Conservation (phyloP, 768 basidiomycete species). For the Hericium coralloides region DNA sequence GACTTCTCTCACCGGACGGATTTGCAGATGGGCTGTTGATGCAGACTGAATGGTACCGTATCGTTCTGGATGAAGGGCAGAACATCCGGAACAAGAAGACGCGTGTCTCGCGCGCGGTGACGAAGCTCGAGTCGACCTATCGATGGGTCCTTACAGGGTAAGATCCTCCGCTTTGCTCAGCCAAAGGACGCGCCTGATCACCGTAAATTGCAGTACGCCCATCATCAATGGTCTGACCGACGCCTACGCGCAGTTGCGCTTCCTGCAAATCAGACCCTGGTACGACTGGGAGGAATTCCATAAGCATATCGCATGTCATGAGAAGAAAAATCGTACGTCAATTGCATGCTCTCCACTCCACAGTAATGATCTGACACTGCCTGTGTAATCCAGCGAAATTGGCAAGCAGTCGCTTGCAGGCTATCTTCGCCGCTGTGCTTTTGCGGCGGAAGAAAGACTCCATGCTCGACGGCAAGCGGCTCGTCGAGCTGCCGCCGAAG, state of each 20-base stretch:
- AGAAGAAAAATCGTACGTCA: constrained; percentile 44
- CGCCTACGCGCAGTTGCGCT: constrained; percentile 36
- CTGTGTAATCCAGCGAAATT: constrained; percentile 30
- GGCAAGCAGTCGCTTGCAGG: constrained; percentile 51
- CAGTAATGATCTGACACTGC: constrained; percentile 7
- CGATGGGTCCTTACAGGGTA: constrained; percentile 66
- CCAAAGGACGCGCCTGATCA: not conserved
- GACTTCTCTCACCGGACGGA: not conserved
- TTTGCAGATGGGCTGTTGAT: not conserved
- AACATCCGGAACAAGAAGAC: constrained; percentile 27
- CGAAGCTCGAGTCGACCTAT: constrained; percentile 40
- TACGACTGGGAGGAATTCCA: constrained; percentile 35
- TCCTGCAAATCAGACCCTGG: constrained; percentile 30
- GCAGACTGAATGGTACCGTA: constrained; percentile 35
- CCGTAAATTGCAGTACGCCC: constrained; percentile 35
- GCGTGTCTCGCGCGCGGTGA: constrained; percentile 42
- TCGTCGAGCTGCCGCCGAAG: constrained; percentile 60
- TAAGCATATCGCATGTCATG: constrained; percentile 19
- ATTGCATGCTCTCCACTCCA: not conserved
- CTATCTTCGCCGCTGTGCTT: constrained; percentile 42
- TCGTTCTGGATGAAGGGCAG: constrained; percentile 52
- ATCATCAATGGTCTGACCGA: constrained; percentile 57
- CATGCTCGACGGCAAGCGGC: constrained; percentile 52
- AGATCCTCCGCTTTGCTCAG: constrained; percentile 1
- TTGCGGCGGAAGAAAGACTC: constrained; percentile 44